Evolutionary conservation across 2,329 filamentous ascomycete species (phyloP).

Genomic region (Calonectria crousiana): DNA sequence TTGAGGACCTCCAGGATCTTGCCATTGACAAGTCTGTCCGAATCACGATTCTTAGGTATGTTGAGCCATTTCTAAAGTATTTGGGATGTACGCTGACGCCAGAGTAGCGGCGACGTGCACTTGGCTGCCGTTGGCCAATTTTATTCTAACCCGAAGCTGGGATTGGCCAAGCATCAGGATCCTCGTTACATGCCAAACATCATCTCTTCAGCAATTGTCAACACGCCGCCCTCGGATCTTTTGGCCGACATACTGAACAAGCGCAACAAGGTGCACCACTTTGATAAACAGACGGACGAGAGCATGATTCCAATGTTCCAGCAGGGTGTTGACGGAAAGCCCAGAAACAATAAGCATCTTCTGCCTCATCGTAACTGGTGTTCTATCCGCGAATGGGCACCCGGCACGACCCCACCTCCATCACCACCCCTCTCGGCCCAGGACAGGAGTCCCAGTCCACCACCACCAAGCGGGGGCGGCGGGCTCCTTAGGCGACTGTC

Average conservation of each 20-base stretch:
- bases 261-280: conserved; percentile 84
- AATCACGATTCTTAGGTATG: conserved; percentile 84
- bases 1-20: conserved; percentile 92
- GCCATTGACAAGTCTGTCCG: conserved; percentile 93
- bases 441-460: conserved; percentile 56
- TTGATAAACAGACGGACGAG: conserved; percentile 86
- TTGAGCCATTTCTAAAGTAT: background rate
- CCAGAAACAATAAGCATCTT: conserved; percentile 90
- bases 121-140: conserved; percentile 94
- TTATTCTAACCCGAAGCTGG: conserved; percentile 88
- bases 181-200: conserved; percentile 98
- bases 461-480: conserved; percentile 45
- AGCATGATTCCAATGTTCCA: conserved; percentile 95
- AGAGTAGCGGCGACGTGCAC: conserved; percentile 86
- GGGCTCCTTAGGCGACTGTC: conserved; percentile 62
- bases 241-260: conserved; percentile 94
- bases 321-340: conserved; percentile 88
- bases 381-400: conserved; percentile 86
- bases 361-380: conserved; percentile 96
- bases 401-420: conserved; percentile 79
- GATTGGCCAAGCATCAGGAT: conserved; percentile 87
- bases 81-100: background rate
- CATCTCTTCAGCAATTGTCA: conserved; percentile 93
- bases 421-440: conserved; percentile 70
- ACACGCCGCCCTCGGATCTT: conserved; percentile 87